Evolutionary conservation across 169 alveolate species (phyloP).

Genomic region (Cryptosporidium sp.): DNA sequence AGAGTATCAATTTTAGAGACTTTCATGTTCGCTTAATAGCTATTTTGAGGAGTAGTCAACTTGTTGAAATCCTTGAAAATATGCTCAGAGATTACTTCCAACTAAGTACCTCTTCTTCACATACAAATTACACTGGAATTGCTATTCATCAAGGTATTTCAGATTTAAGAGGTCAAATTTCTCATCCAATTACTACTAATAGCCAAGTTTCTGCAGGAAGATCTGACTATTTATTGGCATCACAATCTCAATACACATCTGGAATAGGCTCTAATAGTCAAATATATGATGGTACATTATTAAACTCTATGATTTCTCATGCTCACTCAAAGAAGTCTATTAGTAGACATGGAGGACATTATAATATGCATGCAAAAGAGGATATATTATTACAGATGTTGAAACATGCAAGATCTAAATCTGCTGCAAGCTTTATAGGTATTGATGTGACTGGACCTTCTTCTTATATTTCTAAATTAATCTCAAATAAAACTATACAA

Average conservation of each 20-base stretch:
- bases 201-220: constrained; percentile 5
- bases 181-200: background rate
- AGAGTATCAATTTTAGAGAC: constrained; percentile 11
- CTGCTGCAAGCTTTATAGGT: constrained; percentile 28
- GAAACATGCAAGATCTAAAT: constrained; percentile 17
- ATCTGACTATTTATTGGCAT: background rate
- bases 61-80: constrained; percentile 62
- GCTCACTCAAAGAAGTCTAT: constrained; percentile 43
- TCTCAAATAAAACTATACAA: background rate
- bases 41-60: constrained; percentile 43
- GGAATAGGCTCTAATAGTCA: background rate
- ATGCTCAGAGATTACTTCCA: constrained; percentile 20
- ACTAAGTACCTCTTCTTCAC: background rate
- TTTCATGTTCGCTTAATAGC: constrained; percentile 28
- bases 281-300: background rate
- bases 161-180: background rate
- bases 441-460: constrained; percentile 53
- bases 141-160: background rate
- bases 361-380: constrained; percentile 69
- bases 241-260: constrained; percentile 3
- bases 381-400: constrained; percentile 53
- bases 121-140: background rate
- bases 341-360: constrained; percentile 70
- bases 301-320: constrained; percentile 11
- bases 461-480: constrained; percentile 4